These are phyloP conservation scores for Exophiala spinifera DNA, from an alignment of 2,329 filamentous ascomycete species.

Conservation along the genomic window DNA sequence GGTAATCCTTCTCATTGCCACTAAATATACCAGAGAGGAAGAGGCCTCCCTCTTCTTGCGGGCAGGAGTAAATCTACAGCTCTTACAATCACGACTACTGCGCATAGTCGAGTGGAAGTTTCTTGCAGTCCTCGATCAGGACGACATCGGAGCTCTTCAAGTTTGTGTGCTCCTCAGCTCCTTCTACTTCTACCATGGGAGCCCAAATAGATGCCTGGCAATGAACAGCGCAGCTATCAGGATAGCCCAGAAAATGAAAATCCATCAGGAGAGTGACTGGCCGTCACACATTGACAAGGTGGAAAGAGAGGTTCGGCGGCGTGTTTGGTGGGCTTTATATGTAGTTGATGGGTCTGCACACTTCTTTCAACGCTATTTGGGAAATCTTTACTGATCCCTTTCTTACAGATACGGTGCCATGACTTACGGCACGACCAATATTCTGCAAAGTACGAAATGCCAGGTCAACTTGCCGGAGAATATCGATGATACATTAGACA, in stretches of 20 bases:
- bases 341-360: slow-evolving; percentile 17
- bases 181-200: slow-evolving; percentile 18
- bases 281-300: slow-evolving; percentile 8
- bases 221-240: slow-evolving; percentile 7
- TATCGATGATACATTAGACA: slow-evolving; percentile 16
- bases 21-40: too few species aligned
- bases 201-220: slow-evolving; percentile 15
- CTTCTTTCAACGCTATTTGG: not conserved
- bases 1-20: too few species aligned
- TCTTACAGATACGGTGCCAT: slow-evolving; percentile 12
- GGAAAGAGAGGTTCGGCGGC: slow-evolving; percentile 13
- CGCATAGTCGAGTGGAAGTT: slow-evolving; percentile 36
- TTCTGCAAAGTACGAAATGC: slow-evolving; percentile 12
- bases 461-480: slow-evolving; percentile 19
- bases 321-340: slow-evolving; percentile 19
- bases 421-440: slow-evolving; percentile 18
- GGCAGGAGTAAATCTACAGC: too few species aligned
- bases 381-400: not conserved
- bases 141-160: slow-evolving; percentile 29
- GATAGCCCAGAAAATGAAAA: slow-evolving; percentile 8
- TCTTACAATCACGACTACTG: too few species aligned
- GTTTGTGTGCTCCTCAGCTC: slow-evolving; percentile 13
- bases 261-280: slow-evolving; percentile 18
- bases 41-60: too few species aligned
- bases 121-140: slow-evolving; percentile 43